Percentiles rank a stretch among this genome's conserved stretches.
Evolutionary conservation across 805 yeast genomes (phyloP).

Genomic region (Kodamaea kaohsiungensis): DNA sequence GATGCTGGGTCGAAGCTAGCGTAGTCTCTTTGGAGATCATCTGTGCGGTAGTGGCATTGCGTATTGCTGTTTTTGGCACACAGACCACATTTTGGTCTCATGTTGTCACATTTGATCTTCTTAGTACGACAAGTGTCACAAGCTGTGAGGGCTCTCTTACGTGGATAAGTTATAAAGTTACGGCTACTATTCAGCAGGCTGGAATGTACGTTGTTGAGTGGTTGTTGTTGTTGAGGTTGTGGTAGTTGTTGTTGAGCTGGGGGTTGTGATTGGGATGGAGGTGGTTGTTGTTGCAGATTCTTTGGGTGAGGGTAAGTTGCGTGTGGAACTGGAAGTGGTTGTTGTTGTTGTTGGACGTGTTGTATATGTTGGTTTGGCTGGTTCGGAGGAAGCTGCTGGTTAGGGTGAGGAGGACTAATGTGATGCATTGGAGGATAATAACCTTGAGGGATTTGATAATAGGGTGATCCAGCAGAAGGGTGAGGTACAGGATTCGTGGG

Average conservation of each 20-base stretch:
- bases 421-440: slow-evolving; percentile 3
- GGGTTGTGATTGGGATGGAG: slow-evolving; percentile 7
- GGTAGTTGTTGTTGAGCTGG: slow-evolving; percentile 13
- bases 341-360: not conserved
- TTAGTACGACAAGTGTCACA: slow-evolving; percentile 39
- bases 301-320: not conserved
- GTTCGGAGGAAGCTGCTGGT: slow-evolving; percentile 1
- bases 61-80: slow-evolving; percentile 29
- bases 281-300: slow-evolving; percentile 11
- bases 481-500: not conserved
- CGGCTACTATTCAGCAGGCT: not conserved
- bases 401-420: not conserved
- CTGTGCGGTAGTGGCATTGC: slow-evolving; percentile 32
- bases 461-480: not conserved
- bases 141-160: slow-evolving; percentile 39
- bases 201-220: not conserved
- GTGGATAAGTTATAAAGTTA: not conserved
- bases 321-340: not conserved
- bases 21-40: slow-evolving; percentile 22
- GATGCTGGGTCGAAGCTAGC: slow-evolving; percentile 28
- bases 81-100: slow-evolving; percentile 36
- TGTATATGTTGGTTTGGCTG: not conserved
- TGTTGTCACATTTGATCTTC: slow-evolving; percentile 40
- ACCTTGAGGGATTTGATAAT: slow-evolving; percentile 1
- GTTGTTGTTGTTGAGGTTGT: slow-evolving; percentile 6